Evolutionary conservation across 306 rosid genomes (phyloP).

Genomic region (Fragaria ananassa): DNA sequence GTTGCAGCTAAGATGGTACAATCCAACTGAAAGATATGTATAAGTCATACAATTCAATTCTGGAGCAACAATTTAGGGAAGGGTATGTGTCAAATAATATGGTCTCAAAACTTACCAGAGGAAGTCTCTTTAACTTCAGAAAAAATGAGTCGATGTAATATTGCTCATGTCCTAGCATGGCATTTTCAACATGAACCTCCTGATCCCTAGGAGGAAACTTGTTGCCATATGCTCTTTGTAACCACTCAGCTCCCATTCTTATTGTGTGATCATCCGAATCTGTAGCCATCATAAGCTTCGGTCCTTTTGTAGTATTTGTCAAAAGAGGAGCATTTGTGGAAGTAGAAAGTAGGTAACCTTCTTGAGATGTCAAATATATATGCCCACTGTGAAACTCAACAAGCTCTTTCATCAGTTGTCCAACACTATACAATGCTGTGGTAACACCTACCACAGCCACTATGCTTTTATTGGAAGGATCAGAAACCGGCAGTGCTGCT

Average conservation of each 20-base stretch:
- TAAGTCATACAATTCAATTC: background rate
- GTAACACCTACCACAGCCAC: conserved; percentile 98
- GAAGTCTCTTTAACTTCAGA: conserved; percentile 87
- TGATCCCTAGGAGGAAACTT: conserved; percentile 55
- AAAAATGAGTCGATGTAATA: conserved; percentile 93
- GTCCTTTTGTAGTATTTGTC: conserved; percentile 55
- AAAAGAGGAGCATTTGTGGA: conserved; percentile 78
- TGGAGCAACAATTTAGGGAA: background rate
- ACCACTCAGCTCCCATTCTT: conserved; percentile 69
- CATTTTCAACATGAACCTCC: conserved; percentile 89
- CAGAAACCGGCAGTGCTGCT: conserved; percentile 93
- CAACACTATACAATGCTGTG: conserved; percentile 88
- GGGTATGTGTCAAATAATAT: background rate
- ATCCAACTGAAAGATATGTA: background rate
- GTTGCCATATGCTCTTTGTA: conserved; percentile 61
- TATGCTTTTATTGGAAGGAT: conserved; percentile 70
- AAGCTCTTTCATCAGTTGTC: conserved; percentile 90
- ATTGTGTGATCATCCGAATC: conserved; percentile 65
- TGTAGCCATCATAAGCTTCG: conserved; percentile 78
- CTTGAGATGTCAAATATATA: conserved; percentile 85
- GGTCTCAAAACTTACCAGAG: conserved; percentile 53
- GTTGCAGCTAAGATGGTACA: conserved; percentile 1
- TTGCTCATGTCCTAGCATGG: conserved; percentile 57
- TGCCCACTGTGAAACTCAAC: conserved; percentile 91
- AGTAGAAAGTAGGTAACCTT: conserved; percentile 89